A percentile compares a stretch with the other conserved stretches of the same genome.
phyloP scores from a whole-genome alignment of 148 eudicot species.

The Chenopodium suecicum region DNA sequence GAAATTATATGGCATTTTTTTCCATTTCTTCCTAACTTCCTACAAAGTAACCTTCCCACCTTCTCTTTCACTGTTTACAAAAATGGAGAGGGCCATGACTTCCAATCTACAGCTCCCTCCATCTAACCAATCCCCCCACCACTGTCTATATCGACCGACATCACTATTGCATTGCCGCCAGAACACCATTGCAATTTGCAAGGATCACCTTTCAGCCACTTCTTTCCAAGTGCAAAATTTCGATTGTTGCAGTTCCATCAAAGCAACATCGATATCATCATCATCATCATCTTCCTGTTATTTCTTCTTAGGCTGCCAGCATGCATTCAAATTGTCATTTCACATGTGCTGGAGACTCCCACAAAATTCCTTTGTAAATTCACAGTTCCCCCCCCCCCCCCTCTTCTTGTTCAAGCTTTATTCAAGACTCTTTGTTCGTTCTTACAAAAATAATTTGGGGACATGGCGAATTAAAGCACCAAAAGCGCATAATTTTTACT shows the following conservation, averaged over 20 bases:
- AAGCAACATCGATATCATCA: neutral
- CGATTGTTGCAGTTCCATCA: neutral
- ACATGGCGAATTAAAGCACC: neutral
- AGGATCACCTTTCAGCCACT: neutral
- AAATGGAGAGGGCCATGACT: neutral
- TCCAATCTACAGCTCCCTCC: slow-evolving; percentile 1
- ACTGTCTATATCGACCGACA: neutral
- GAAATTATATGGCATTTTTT: neutral
- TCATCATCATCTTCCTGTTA: slow-evolving; percentile 14
- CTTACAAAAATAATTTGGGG: slow-evolving; percentile 2
- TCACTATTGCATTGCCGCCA: neutral
- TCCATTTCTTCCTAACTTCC: slow-evolving; percentile 1
- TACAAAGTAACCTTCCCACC: neutral
- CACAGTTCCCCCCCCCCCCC: neutral
- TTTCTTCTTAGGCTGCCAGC: slow-evolving; percentile 71
- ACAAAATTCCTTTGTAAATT: slow-evolving; percentile 29
- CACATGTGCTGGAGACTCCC: neutral
- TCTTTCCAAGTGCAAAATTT: neutral
- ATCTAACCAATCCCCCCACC: neutral
- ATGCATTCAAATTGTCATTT: slow-evolving; percentile 50
- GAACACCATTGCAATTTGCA: neutral
- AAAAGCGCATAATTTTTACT: slow-evolving; percentile 31
- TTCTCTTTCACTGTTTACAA: neutral
- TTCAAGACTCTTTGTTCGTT: neutral
- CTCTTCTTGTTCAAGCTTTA: slow-evolving; percentile 7